Evolutionary conservation across 176 grass and related monocot genomes (phyloP).

Genomic region (Aechmea fasciata): DNA sequence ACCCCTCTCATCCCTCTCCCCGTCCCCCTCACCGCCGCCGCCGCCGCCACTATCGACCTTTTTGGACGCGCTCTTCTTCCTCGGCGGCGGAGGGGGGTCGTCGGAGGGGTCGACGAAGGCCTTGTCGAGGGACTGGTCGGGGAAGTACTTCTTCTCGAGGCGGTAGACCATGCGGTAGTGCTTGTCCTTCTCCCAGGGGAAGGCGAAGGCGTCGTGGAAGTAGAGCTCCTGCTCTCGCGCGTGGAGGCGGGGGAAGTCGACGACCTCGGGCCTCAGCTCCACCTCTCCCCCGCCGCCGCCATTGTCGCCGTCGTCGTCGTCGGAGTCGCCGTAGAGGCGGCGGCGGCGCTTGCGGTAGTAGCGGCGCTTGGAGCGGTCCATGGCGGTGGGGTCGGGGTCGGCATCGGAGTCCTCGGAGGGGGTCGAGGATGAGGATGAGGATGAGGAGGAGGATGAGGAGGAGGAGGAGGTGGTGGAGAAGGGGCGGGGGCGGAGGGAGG

Average conservation of each 20-base stretch:
- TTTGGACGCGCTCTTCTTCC: not conserved
- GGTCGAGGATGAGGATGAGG: slow-evolving; percentile 14
- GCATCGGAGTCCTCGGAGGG: not conserved
- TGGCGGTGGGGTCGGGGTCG: not conserved
- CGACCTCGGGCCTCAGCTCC: slow-evolving; percentile 72
- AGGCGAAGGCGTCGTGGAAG: slow-evolving; percentile 90
- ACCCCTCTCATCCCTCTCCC: slow-evolving; percentile 29
- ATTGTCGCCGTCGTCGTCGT: slow-evolving; percentile 19
- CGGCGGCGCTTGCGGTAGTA: slow-evolving; percentile 45
- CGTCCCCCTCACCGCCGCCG: not conserved
- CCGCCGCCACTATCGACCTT: slow-evolving; percentile 2
- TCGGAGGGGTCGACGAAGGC: slow-evolving; percentile 49
- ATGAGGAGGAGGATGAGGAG: slow-evolving; percentile 32
- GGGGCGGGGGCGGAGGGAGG: slow-evolving; percentile 19
- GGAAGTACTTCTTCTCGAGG: slow-evolving; percentile 98
- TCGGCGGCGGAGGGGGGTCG: slow-evolving; percentile 4
- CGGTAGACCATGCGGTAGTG: slow-evolving; percentile 96
- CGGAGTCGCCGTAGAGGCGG: slow-evolving; percentile 24
- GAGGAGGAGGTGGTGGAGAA: slow-evolving; percentile 43
- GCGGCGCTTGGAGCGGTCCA: slow-evolving; percentile 48
- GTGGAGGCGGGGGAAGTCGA: slow-evolving; percentile 87
- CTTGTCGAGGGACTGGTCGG: slow-evolving; percentile 84
- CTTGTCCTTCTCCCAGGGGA: slow-evolving; percentile 96
- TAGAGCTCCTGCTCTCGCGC: slow-evolving; percentile 88
- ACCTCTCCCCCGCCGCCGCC: slow-evolving; percentile 34